These are phyloP conservation scores for Naganishia albida DNA, from an alignment of 1,284 basidiomycete species.

Conservation along the genomic window DNA sequence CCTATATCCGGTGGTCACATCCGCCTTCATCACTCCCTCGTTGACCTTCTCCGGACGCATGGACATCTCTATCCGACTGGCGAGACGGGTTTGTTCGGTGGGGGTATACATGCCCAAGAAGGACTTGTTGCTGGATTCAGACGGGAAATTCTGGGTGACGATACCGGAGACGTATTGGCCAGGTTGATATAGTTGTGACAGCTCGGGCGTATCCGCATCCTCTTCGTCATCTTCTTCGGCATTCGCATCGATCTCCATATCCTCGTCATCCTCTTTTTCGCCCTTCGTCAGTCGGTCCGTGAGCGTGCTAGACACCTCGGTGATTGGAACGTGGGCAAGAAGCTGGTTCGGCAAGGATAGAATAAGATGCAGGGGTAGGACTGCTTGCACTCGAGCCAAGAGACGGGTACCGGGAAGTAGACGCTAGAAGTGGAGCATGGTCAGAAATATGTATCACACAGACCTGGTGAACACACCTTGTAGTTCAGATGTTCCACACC, in stretches of 20 bases:
- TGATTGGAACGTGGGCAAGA: constrained; percentile 91
- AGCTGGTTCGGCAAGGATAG: constrained; percentile 94
- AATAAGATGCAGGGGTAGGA: constrained; percentile 87
- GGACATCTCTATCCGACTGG: constrained; percentile 76
- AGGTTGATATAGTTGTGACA: constrained; percentile 72
- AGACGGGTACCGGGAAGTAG: constrained; percentile 81
- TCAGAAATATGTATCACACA: background rate
- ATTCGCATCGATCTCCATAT: constrained; percentile 57
- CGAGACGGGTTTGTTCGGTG: constrained; percentile 50
- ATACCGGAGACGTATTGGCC: constrained; percentile 85
- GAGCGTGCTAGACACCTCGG: constrained; percentile 82
- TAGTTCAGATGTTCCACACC: constrained; percentile 91
- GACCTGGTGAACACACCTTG: constrained; percentile 62
- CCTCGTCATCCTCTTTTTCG: constrained; percentile 54
- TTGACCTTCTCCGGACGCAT: constrained; percentile 85
- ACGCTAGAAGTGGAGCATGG: constrained; percentile 60
- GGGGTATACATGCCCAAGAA: constrained; percentile 53
- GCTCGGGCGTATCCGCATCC: constrained; percentile 63
- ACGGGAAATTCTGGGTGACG: constrained; percentile 60
- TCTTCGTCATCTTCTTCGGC: constrained; percentile 60
- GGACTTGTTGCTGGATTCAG: constrained; percentile 48
- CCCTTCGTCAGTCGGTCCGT: constrained; percentile 62
- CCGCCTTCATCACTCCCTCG: constrained; percentile 72
- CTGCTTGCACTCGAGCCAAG: constrained; percentile 78
- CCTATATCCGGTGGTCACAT: constrained; percentile 75